Evolutionary conservation across 2,329 filamentous ascomycete genomes (phyloP), one percentile per base, ranked within the genome.

Genomic region (Arthroderma sp.): DNA sequence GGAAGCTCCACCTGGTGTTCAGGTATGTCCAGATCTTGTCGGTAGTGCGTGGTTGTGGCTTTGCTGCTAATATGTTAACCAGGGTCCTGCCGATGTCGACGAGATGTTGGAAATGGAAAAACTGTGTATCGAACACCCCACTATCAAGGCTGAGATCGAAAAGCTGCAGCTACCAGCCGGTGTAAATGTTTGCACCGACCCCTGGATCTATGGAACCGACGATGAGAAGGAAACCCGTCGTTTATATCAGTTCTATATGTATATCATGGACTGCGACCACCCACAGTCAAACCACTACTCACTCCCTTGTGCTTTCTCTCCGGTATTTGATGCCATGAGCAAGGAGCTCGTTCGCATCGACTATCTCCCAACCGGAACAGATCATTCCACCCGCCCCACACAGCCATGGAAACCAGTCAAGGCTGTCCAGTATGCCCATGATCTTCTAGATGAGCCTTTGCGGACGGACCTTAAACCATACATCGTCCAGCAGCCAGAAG

Each of bases 281-380:
- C 54, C 74, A 0, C 80, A 85, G 54, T 75, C 74, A 36, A 82
- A 81, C 55, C 78, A 83, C 57, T 83, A 83, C 55, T 76, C 80
- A 0, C 72, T 82, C 51, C 80, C 80, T 1, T 64, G 83, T 1
- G 69, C 74, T n/a, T 77, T 82, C 49, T 81, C 77, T 1, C 80
- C 80, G 0, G 79, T 84, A 15, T 66, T 86, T 36, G 77, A 78
- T 55, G 73, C 72, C 0, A 70, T 71, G 36, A 77, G 70, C 1
- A 73, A 75, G 64, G 75, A 80, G 54, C 71, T 86, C 33, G 71
- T 82, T 38, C 74, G 82, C 7, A 81, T 86, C 50, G 82, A 86
- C 55, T 68, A 75, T 46, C 61, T 86, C 3, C 81, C 82, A 1
- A 83, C 78, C 3, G 82, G 82, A 2, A 70, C 67, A 4, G 80